Evolutionary conservation across 305 asterid species (phyloP).

Genomic region (Fraxinus paxiana): DNA sequence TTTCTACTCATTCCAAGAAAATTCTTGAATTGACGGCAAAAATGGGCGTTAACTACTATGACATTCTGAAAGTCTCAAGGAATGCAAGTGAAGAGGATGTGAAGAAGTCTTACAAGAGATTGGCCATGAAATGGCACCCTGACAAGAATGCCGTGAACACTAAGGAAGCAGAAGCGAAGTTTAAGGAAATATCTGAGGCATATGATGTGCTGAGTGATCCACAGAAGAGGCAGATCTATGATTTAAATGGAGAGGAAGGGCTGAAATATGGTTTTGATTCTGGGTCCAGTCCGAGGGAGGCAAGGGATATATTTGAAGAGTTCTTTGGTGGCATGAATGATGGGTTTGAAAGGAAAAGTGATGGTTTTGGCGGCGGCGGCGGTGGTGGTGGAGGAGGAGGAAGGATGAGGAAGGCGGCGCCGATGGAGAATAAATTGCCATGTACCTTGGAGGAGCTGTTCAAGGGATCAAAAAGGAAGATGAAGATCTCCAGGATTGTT

Average conservation of each 20-base stretch:
- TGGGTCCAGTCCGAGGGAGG: conserved; percentile 55
- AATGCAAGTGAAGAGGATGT: conserved; percentile 70
- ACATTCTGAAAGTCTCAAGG: conserved; percentile 53
- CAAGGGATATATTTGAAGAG: conserved; percentile 73
- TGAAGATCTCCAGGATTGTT: conserved; percentile 72
- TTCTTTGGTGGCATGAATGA: conserved; percentile 56
- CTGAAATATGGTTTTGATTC: conserved; percentile 47
- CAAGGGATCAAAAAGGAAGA: conserved; percentile 79
- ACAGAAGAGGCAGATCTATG: conserved; percentile 90
- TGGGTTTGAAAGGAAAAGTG: conserved; percentile 27
- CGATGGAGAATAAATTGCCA: conserved; percentile 71
- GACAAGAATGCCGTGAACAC: conserved; percentile 76
- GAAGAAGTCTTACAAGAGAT: conserved; percentile 72
- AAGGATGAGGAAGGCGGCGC: conserved; percentile 59
- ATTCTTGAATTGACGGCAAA: not conserved
- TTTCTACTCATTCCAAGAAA: not conserved
- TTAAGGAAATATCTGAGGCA: conserved; percentile 91
- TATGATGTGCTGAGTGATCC: conserved; percentile 79
- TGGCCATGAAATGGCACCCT: conserved; percentile 97
- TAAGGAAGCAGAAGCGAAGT: conserved; percentile 77
- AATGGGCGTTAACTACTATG: conserved; percentile 77
- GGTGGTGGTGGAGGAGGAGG: conserved; percentile 37
- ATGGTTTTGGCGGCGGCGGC: conserved; percentile 27
- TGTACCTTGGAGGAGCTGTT: conserved; percentile 88
- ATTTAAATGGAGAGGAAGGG: conserved; percentile 73